These are phyloP conservation scores for Tetragonia tetragonoides DNA, from an alignment of 148 eudicot species.

Conservation along the genomic window DNA sequence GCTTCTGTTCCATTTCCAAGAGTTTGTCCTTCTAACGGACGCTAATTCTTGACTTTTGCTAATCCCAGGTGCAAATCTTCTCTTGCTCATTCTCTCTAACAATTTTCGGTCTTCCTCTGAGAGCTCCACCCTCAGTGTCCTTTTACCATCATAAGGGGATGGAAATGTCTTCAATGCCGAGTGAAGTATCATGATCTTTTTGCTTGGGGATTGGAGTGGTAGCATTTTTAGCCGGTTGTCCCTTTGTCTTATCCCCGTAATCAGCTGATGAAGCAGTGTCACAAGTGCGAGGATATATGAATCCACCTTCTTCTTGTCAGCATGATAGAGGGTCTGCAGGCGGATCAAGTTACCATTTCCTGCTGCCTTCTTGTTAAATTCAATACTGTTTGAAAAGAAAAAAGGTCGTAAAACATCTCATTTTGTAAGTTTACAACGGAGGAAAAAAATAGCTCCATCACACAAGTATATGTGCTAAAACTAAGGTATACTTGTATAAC, in stretches of 20 bases:
- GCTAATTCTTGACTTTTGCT: slow-evolving; percentile 89
- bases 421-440: neutral
- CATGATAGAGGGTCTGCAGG: slow-evolving; percentile 89
- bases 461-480: neutral
- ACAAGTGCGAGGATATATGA: slow-evolving; percentile 61
- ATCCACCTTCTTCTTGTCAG: slow-evolving; percentile 63
- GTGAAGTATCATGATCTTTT: slow-evolving; percentile 30
- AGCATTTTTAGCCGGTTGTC: slow-evolving; percentile 45
- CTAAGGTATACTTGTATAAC: neutral
- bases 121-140: slow-evolving; percentile 32
- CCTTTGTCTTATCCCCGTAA: slow-evolving; percentile 54
- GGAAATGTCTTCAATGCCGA: slow-evolving; percentile 20
- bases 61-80: slow-evolving; percentile 44
- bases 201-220: slow-evolving; percentile 46
- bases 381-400: slow-evolving; percentile 42
- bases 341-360: slow-evolving; percentile 42
- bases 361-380: slow-evolving; percentile 59
- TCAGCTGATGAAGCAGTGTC: slow-evolving; percentile 65
- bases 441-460: neutral
- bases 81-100: slow-evolving; percentile 52
- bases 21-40: slow-evolving; percentile 28
- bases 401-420: neutral
- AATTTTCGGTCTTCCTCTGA: slow-evolving; percentile 64
- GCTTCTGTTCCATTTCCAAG: slow-evolving; percentile 65
- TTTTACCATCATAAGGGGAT: slow-evolving; percentile 21